phyloP scores from a whole-genome alignment of 2,329 filamentous ascomycete species.

The Alternaria solani region DNA sequence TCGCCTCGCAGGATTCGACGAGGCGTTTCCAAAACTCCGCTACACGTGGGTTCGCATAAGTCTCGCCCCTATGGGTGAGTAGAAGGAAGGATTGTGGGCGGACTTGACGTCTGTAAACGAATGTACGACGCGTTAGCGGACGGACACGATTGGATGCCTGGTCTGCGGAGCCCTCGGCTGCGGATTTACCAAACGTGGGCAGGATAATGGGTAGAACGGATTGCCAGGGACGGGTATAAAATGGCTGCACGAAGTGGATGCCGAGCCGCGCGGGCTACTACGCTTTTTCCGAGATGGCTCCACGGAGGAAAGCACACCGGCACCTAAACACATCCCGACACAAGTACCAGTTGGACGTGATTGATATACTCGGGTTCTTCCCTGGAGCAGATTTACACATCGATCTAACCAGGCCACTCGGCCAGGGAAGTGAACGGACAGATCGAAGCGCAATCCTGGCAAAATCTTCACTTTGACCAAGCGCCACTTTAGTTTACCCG shows the following conservation, averaged over 20 bases:
- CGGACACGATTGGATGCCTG: conserved; percentile 9
- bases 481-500: conserved; percentile 12
- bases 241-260: conserved; percentile 10
- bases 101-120: conserved; percentile 12
- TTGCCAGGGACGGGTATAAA: conserved; percentile 7
- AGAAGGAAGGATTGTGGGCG: conserved; percentile 6
- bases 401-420: not conserved
- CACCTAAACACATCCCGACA: not conserved
- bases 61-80: conserved; percentile 10
- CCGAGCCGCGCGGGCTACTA: conserved; percentile 15
- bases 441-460: not conserved
- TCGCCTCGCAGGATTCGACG: conserved; percentile 3
- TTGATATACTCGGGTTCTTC: not conserved
- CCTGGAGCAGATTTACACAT: not conserved
- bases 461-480: not conserved
- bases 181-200: conserved; percentile 1
- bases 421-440: not conserved
- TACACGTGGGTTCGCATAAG: conserved; percentile 19
- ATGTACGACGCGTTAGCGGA: not conserved
- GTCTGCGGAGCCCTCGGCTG: conserved; percentile 11
- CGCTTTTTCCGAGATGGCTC: not conserved
- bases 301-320: not conserved
- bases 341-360: not conserved
- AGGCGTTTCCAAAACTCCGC: conserved; percentile 12
- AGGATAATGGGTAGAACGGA: conserved; percentile 14